Base-by-base conservation (phyloP, 176 grass and related monocot genomes). In the Oryza meridionalis region DNA sequence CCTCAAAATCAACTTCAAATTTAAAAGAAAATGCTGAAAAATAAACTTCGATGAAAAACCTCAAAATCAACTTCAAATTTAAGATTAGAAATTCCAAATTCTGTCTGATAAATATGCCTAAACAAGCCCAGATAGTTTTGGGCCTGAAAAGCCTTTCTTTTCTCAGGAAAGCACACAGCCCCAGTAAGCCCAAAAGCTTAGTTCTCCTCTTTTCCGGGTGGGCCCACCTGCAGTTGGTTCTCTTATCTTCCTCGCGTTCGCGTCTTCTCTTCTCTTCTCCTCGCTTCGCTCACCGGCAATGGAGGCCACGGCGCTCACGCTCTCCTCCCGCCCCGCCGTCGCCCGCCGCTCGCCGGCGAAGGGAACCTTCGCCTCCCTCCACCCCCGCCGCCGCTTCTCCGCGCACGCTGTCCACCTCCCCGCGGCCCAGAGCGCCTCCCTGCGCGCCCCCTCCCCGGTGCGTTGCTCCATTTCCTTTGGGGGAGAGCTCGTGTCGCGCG, bases 281-380 rank as follows among this genome's bases (percentile, higher is more conserved):
- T 5, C 35, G 35, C 35, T 37, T 37, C 35, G 35, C 68, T 37
- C 70, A 37, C 38, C 38, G 67, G 79, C 69, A 71, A 86, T 86
- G 84, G 76, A 79, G 55, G 67, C 84, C 67, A 63, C 76, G 11
- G 53, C 55, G 24, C 53, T 86, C 51, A 16, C 84, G 37, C 67
- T 79, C 53, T 65, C 42, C 51, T 24, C 55, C 11, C 3, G 51
- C 7, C 40, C 40, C 19, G 53, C 51, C 53, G 68, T 25, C 53
- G 9, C 53, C 1, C 55, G 67, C 67, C 55, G 67, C 67, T 49
- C 27, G 11, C 51, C 26, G 19, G 67, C 13, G 49, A 45, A 27
- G 66, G 9, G 9, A 3, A 8, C 5, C 9, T 6, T 22, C 17
- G 0, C 35, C 4, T 17, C 75, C 2, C 0, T 25, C 16, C 19